Evolutionary conservation across 306 rosid genomes (phyloP), one percentile per base, ranked within the genome.

Genomic region (Malus fusca): DNA sequence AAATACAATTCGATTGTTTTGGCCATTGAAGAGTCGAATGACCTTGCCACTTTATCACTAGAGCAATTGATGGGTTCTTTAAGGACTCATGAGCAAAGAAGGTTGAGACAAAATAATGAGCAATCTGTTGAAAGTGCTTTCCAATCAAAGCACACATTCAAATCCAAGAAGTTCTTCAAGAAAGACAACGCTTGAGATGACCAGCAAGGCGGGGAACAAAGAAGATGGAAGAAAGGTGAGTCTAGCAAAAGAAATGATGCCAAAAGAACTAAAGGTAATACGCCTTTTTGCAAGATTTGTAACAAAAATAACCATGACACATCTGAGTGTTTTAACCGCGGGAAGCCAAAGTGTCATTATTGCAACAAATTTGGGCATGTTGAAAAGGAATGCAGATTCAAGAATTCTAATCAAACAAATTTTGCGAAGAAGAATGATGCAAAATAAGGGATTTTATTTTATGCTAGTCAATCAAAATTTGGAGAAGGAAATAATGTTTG

Each of bases 311-410:
- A 11, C 48, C 48, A 43, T 40, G 40, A 26, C 21, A 23, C 33
- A 1, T 0, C 14, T 25, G 25, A 37, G 4, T 69, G 48, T 11
- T 42, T 17, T 42, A 10, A 35, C 8, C 8, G 23, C 5, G 8
- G 74, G 30, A 77, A 59, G 48, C 46, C 60, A 17, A 73, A 77
- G 43, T 76, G 74, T 25, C 9, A 42, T 10, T 9, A 76, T 15
- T 40, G 67, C 48, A 43, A 43, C 48, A 43, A 43, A 43, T 43
- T 43, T 43, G 48, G 48, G 3, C 48, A 43, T 11, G 1, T 46
- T 46, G 18, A 77, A n/a, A 69, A 67, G 31, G 19, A 33, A 6
- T 77, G 63, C 5, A 55, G 33, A 53, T 76, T 33, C 12, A 76
- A 35, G n/a, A 35, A 53, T 5, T 4, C 44, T 19, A 40, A 66